Percentiles rank a stretch among this genome's conserved stretches.
phyloP scores from a whole-genome alignment of 495 filamentous ascomycete genomes.

The Hypoxylon subgilvum region DNA sequence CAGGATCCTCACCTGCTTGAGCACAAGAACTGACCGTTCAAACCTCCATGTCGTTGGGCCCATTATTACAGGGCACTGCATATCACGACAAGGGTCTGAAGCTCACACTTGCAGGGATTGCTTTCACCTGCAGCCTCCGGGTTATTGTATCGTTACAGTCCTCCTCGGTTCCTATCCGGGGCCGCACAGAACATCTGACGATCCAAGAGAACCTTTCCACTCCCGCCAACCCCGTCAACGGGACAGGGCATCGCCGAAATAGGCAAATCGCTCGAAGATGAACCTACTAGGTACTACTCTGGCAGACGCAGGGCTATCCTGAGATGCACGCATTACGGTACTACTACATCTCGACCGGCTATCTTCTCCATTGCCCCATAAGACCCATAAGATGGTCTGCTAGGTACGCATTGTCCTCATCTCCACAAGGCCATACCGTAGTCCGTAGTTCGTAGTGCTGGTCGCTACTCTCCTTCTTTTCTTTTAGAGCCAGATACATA shows the following conservation, averaged over 20 bases:
- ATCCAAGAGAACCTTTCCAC: constrained; percentile 3
- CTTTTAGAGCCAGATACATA: constrained; percentile 18
- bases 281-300: constrained; percentile 1
- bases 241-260: background rate
- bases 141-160: constrained; percentile 22
- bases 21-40: constrained; percentile 12
- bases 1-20: constrained; percentile 14
- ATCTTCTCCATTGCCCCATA: constrained; percentile 12
- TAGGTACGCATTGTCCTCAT: constrained; percentile 19
- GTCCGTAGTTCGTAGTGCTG: constrained; percentile 18
- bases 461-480: constrained; percentile 5
- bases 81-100: constrained; percentile 24
- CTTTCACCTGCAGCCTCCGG: constrained; percentile 14
- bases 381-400: constrained; percentile 22
- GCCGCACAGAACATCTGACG: constrained; percentile 17
- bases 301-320: constrained; percentile 25
- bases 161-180: constrained; percentile 33
- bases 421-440: constrained; percentile 29
- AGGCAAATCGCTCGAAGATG: constrained; percentile 9
- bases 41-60: constrained; percentile 17
- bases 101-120: constrained; percentile 11
- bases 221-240: background rate
- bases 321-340: constrained; percentile 21
- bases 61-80: constrained; percentile 27
- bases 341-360: constrained; percentile 17